Evolutionary conservation across 164 flowering plant species (phyloP).

Genomic region (Amborella trichopoda): DNA sequence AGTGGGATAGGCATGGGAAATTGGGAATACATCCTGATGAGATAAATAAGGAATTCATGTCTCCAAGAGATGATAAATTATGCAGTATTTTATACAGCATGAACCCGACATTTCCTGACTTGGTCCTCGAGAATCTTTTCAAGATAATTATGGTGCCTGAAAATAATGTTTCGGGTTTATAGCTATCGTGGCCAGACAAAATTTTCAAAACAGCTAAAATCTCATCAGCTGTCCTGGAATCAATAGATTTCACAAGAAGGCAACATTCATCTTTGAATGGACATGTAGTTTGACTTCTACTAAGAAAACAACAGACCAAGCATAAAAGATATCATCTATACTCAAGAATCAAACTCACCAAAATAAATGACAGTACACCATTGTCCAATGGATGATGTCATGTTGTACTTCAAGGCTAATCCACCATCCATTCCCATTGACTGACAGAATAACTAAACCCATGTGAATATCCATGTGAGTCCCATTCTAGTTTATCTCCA

Average conservation of each 20-base stretch:
- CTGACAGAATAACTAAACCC: too few relatives aligned
- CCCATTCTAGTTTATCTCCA: too few relatives aligned
- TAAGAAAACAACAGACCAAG: conserved; percentile 6
- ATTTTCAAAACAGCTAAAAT: conserved; percentile 38
- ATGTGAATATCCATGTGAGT: too few relatives aligned
- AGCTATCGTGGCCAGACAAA: conserved; percentile 26
- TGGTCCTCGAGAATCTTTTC: conserved; percentile 30
- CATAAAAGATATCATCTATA: background rate
- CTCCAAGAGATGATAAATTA: conserved; percentile 32
- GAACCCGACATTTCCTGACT: conserved; percentile 15
- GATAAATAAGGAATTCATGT: conserved; percentile 20
- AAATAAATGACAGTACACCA: too few relatives aligned
- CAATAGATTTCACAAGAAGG: conserved; percentile 38
- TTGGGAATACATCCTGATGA: conserved; percentile 29
- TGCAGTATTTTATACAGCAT: conserved; percentile 37
- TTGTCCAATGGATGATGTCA: background rate
- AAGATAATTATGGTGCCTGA: conserved; percentile 44
- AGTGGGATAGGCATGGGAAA: conserved; percentile 41
- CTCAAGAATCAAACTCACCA: background rate
- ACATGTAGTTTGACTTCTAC: conserved; percentile 25
- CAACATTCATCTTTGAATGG: conserved; percentile 31
- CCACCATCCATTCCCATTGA: too few relatives aligned
- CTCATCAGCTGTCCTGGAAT: conserved; percentile 37
- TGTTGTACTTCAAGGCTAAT: background rate
- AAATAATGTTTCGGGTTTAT: conserved; percentile 19